Percentiles rank a stretch among this genome's conserved stretches.
These are phyloP conservation scores for Nakaseomyces glabratus DNA, from an alignment of 1,139 yeast species.

Conservation along the genomic window DNA sequence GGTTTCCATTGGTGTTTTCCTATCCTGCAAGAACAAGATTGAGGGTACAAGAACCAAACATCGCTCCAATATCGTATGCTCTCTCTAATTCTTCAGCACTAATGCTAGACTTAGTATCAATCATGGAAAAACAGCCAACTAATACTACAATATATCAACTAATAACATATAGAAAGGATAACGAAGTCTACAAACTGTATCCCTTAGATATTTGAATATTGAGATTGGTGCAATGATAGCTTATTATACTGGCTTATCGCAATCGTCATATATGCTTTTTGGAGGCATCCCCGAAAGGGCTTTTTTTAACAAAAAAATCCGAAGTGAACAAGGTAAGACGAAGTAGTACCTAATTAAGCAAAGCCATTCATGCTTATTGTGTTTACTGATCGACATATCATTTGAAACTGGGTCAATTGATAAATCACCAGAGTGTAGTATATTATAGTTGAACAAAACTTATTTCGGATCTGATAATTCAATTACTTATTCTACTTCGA, in stretches of 20 bases:
- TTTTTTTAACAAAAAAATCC: background rate
- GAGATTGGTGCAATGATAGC: no score
- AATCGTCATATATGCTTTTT: no score
- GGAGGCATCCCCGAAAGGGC: no score
- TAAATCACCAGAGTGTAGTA: background rate
- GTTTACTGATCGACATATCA: background rate
- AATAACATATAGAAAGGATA: conserved; percentile 6
- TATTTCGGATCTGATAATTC: background rate
- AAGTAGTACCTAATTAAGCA: no score
- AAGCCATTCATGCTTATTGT: background rate
- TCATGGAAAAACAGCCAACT: conserved; percentile 20
- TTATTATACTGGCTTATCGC: no score
- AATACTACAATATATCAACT: conserved; percentile 20
- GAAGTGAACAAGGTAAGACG: no score
- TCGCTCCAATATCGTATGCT: conserved; percentile 23
- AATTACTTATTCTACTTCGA: background rate
- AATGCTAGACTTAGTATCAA: conserved; percentile 17
- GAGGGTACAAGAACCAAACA: conserved; percentile 16
- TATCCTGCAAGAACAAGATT: conserved; percentile 17
- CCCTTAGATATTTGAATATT: no score
- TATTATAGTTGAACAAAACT: background rate
- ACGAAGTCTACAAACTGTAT: no score
- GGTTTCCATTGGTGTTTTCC: conserved; percentile 26
- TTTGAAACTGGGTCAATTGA: background rate
- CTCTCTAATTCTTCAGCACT: conserved; percentile 17